Evolutionary conservation across 768 basidiomycete species (phyloP).

Genomic region (Mycena belliarum): DNA sequence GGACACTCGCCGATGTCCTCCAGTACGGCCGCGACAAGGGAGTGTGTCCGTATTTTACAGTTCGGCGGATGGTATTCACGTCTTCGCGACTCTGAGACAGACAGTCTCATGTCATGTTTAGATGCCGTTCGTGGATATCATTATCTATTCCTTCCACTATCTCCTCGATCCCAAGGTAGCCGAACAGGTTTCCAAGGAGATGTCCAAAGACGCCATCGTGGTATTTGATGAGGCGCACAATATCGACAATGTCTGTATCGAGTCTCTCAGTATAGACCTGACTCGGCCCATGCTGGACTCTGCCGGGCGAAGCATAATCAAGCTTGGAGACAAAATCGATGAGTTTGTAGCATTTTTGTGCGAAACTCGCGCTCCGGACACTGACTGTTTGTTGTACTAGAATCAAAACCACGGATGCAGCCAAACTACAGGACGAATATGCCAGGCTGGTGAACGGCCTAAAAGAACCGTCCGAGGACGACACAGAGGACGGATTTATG

Average conservation of each 20-base stretch:
- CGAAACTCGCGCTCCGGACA: not conserved
- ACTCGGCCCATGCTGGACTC: slow-evolving; percentile 98
- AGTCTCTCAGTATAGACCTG: slow-evolving; percentile 95
- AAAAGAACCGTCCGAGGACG: slow-evolving; percentile 68
- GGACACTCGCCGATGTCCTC: slow-evolving; percentile 91
- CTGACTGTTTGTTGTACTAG: slow-evolving; percentile 44
- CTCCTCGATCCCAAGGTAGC: slow-evolving; percentile 98
- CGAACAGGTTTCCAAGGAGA: slow-evolving; percentile 96
- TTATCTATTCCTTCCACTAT: slow-evolving; percentile 99
- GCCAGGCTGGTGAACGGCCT: slow-evolving; percentile 92
- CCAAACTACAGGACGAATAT: slow-evolving; percentile 95
- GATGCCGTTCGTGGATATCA: slow-evolving; percentile 94
- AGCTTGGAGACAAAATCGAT: slow-evolving; percentile 89
- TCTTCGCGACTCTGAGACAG: not conserved
- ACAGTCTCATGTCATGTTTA: slow-evolving; percentile 33
- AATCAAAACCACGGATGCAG: slow-evolving; percentile 91
- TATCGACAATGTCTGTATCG: slow-evolving; percentile 99
- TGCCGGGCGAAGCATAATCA: slow-evolving; percentile 83
- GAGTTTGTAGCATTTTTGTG: slow-evolving; percentile 59
- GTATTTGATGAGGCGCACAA: slow-evolving; percentile 99
- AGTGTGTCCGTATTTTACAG: slow-evolving; percentile 93
- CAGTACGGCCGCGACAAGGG: slow-evolving; percentile 84
- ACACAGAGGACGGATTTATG: slow-evolving; percentile 76
- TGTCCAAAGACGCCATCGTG: slow-evolving; percentile 97
- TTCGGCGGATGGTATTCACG: slow-evolving; percentile 83